Base-by-base conservation (phyloP, 371 early-diverging fungal genomes). In the Mucor plumbeus region DNA sequence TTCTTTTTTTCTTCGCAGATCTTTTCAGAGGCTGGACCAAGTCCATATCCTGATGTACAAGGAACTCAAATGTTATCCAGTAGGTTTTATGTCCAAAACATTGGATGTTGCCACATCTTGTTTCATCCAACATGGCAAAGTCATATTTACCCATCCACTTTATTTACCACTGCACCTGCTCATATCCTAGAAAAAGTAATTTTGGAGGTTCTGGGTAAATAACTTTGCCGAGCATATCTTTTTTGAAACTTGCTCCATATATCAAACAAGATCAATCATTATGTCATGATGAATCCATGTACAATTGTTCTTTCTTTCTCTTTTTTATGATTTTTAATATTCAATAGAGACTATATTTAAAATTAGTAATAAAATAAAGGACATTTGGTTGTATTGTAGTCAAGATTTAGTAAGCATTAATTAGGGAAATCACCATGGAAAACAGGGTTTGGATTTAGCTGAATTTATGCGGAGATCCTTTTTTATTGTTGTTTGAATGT, bases 81-180 rank as follows among this genome's bases (percentile, higher is more conserved):
- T 65, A 83, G 85, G 54, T 95, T 95, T 72, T 82, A 84, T 38
- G 84, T 90, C 3, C 82, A 91, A 59, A 90, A 90, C 62, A 87
- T 91, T 5, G 95, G 96, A 7, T 93, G 91, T 61, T 97, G 97
- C 68, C 86, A 90, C 65, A 87, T 96, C 14, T 62, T 96, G 35
- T 66, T 91, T 17, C 97, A 97, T 66, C 96, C 96, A 15, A 69
- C 70, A 48, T 97, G 97, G 96, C 92, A 91, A 10, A 92, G 93
- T 55, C 82, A 88, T 61, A 86, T 90, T 61, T 97, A 96, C 68
- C 97, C 97, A 8, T 90, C 92, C 1, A 94, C 95, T 0, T 76
- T 94, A 36, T 96, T 97, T 65, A 88, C 94, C 5, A 87, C 87
- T 10, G 95, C 96, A 6, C 94, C 95, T 3, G 40, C 72, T n/a